A percentile compares a stretch with the other conserved stretches of the same genome.
Evolutionary conservation across 2,329 filamentous ascomycete genomes (phyloP).

Genomic region (Lasiodiplodia citricola): DNA sequence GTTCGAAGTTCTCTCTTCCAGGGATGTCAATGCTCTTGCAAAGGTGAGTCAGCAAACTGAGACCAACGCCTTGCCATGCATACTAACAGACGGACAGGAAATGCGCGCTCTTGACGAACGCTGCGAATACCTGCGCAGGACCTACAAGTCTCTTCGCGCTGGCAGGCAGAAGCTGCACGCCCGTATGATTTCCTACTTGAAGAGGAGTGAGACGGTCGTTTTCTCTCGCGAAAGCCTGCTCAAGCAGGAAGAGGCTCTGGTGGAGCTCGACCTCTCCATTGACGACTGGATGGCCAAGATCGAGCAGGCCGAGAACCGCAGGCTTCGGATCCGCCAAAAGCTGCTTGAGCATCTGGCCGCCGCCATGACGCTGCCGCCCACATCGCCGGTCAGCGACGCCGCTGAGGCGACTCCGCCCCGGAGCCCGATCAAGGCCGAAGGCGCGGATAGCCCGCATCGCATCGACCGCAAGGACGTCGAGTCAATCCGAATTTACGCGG

Average conservation of each 20-base stretch:
- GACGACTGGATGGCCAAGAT: conserved; percentile 82
- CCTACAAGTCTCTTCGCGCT: conserved; percentile 75
- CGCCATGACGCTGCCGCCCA: conserved; percentile 47
- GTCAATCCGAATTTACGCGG: conserved; percentile 51
- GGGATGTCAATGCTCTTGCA: conserved; percentile 59
- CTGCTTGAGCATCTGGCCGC: conserved; percentile 81
- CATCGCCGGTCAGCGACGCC: conserved; percentile 33
- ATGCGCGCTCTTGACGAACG: conserved; percentile 77
- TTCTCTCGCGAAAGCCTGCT: conserved; percentile 78
- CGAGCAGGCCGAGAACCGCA: conserved; percentile 79
- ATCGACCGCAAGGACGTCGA: conserved; percentile 46
- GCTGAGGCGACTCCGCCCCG: conserved; percentile 45
- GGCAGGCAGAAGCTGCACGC: conserved; percentile 77
- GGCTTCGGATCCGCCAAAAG: conserved; percentile 77
- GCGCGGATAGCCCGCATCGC: conserved; percentile 41
- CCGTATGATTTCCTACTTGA: conserved; percentile 77
- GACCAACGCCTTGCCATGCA: conserved; percentile 28
- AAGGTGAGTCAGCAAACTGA: conserved; percentile 51
- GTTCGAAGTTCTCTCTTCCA: conserved; percentile 47
- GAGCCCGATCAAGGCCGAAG: conserved; percentile 45
- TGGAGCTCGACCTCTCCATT: conserved; percentile 77
- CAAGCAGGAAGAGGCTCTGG: conserved; percentile 79
- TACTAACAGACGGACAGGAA: conserved; percentile 56
- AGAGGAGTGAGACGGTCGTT: conserved; percentile 70
- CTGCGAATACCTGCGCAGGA: conserved; percentile 77